phyloP scores from a whole-genome alignment of 176 grass and related monocot genomes.

The Tillandsia fasciculata region DNA sequence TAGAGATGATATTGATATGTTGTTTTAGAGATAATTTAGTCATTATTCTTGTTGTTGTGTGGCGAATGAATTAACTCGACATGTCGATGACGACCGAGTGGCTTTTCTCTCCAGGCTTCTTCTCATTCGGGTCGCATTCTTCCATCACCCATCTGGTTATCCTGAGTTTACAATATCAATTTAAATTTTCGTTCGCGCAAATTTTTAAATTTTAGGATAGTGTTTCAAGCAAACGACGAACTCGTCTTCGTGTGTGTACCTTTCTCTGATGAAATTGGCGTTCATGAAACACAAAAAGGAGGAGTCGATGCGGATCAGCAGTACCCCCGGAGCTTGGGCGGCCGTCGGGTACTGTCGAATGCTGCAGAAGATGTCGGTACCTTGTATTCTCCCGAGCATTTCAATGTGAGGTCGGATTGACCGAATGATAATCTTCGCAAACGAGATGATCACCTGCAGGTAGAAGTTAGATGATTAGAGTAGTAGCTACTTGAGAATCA shows the following conservation, averaged over 20 bases:
- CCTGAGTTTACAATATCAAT: slow-evolving; percentile 28
- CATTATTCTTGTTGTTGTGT: background rate
- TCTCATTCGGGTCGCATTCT: slow-evolving; percentile 30
- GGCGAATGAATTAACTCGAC: slow-evolving; percentile 42
- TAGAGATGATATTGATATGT: slow-evolving; percentile 1
- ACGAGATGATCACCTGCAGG: slow-evolving; percentile 69
- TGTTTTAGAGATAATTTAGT: background rate
- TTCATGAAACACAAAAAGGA: slow-evolving; percentile 89
- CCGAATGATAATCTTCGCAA: slow-evolving; percentile 70
- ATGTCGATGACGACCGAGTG: slow-evolving; percentile 70
- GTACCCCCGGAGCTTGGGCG: slow-evolving; percentile 27
- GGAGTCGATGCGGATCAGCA: slow-evolving; percentile 48
- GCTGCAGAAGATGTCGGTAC: slow-evolving; percentile 62
- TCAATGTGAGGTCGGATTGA: slow-evolving; percentile 58
- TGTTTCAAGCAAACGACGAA: too few species aligned
- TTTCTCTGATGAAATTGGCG: slow-evolving; percentile 80
- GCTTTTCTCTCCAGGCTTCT: slow-evolving; percentile 38
- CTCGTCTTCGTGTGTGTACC: slow-evolving; percentile 18
- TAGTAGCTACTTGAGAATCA: too few species aligned
- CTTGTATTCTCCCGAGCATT: slow-evolving; percentile 77
- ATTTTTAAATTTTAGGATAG: too few species aligned
- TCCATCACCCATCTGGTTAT: slow-evolving; percentile 41
- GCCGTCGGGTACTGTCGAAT: slow-evolving; percentile 69
- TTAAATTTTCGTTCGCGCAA: too few species aligned
- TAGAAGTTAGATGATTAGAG: background rate